Evolutionary conservation across 306 rosid genomes (phyloP).

Genomic region (Albizia julibrissin): DNA sequence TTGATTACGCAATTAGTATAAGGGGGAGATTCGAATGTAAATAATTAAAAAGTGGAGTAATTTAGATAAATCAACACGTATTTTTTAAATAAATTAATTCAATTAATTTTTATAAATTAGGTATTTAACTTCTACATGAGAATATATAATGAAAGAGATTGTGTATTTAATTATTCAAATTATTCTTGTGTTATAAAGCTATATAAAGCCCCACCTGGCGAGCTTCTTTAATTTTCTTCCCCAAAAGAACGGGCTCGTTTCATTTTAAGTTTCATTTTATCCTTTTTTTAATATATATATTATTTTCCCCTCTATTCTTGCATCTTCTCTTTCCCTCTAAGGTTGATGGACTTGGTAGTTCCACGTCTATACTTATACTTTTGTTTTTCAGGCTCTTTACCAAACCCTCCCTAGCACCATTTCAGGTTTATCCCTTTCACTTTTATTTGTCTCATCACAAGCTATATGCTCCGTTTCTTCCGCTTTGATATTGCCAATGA

Average conservation of each 20-base stretch:
- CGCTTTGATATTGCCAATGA: slow-evolving; percentile 21
- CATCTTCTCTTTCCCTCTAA: neutral
- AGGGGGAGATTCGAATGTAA: too few species aligned
- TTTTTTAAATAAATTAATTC: too few species aligned
- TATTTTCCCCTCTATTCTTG: neutral
- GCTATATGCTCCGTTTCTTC: slow-evolving; percentile 31
- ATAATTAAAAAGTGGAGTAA: too few species aligned
- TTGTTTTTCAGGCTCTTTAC: neutral
- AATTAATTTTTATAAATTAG: too few species aligned
- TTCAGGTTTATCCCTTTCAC: slow-evolving; percentile 25
- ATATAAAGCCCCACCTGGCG: neutral
- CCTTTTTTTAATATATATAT: too few species aligned
- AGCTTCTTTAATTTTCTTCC: neutral
- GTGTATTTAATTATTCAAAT: neutral
- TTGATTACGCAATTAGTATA: too few species aligned
- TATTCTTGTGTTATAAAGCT: too few species aligned
- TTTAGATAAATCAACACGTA: too few species aligned
- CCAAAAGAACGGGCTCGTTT: neutral
- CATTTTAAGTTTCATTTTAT: neutral
- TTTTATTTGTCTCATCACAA: neutral
- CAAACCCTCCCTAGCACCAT: neutral
- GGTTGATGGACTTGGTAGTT: slow-evolving; percentile 13
- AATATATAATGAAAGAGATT: neutral
- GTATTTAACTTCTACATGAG: neutral
- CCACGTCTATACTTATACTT: neutral